Conservation (phyloP, 805 yeast species). For the Starmerella vaccinii region DNA sequence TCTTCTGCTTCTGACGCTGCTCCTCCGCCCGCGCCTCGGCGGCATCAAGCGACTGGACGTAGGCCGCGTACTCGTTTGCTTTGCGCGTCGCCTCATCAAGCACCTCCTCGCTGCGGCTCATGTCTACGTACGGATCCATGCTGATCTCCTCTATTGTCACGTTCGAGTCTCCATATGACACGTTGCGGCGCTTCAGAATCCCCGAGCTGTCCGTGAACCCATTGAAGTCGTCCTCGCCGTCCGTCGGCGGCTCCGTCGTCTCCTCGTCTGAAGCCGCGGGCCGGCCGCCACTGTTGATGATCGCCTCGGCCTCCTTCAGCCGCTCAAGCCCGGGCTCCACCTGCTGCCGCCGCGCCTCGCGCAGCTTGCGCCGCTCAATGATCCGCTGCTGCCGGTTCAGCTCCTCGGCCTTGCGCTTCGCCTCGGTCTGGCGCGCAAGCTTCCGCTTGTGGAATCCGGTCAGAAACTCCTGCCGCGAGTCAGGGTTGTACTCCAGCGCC, state of each 20-base stretch:
- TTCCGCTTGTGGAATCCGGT: conserved; percentile 96
- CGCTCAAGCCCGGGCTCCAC: conserved; percentile 53
- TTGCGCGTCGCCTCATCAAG: conserved; percentile 62
- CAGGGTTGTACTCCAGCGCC: conserved; percentile 77
- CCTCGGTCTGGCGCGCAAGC: conserved; percentile 76
- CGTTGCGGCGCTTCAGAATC: conserved; percentile 37
- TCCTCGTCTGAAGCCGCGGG: conserved; percentile 23
- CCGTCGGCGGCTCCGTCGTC: conserved; percentile 14
- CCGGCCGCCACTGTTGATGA: conserved; percentile 26
- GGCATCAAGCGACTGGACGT: conserved; percentile 43
- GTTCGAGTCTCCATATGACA: conserved; percentile 36
- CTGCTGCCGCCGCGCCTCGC: conserved; percentile 61
- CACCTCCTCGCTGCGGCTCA: conserved; percentile 56
- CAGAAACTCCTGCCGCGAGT: conserved; percentile 54
- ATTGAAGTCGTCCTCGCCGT: conserved; percentile 35
- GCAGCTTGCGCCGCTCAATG: conserved; percentile 60
- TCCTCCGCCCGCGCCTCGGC: conserved; percentile 19
- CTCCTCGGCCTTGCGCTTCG: conserved; percentile 64
- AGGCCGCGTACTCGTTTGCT: conserved; percentile 74
- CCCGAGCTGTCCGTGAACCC: conserved; percentile 36
- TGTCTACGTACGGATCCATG: conserved; percentile 57
- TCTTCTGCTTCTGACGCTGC: conserved; percentile 21
- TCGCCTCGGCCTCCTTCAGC: conserved; percentile 41
- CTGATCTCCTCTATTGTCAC: conserved; percentile 49
- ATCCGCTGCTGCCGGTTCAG: conserved; percentile 61